These are phyloP conservation scores for Dalechampia spathulata DNA, from an alignment of 441 rosid species.

Conservation along the genomic window DNA sequence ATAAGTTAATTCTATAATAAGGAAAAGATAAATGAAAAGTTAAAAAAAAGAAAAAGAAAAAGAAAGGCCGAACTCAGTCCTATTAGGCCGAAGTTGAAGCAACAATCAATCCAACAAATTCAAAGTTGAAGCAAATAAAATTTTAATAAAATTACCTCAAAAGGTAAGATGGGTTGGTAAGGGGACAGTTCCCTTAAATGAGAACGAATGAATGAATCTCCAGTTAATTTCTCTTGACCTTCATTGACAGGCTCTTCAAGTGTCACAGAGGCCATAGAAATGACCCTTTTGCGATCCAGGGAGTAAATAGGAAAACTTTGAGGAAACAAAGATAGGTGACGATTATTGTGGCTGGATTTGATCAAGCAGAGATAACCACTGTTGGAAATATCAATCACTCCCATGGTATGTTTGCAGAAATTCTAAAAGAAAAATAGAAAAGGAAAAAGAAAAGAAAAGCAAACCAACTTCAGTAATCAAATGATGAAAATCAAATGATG, in stretches of 20 bases:
- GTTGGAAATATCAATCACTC: conserved; percentile 37
- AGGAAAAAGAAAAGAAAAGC: background rate
- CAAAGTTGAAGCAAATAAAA: background rate
- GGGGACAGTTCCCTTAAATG: conserved; percentile 72
- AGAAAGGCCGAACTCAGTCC: no score
- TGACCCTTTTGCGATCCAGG: conserved; percentile 26
- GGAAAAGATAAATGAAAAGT: no score
- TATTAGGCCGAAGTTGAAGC: no score
- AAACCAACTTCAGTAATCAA: background rate
- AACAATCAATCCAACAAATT: background rate
- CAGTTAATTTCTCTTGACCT: conserved; percentile 31
- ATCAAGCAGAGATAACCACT: conserved; percentile 28
- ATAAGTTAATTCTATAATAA: no score
- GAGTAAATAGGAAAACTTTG: conserved; percentile 21
- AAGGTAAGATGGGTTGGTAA: conserved; percentile 83
- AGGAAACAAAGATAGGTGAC: conserved; percentile 20
- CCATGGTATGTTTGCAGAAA: conserved; percentile 38
- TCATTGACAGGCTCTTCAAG: conserved; percentile 38
- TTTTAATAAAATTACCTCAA: conserved; percentile 44
- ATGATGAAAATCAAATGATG: no score
- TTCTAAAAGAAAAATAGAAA: background rate
- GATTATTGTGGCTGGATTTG: conserved; percentile 20
- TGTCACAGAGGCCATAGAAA: conserved; percentile 40
- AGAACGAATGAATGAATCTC: conserved; percentile 71
- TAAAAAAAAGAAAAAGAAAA: no score